A percentile compares a stretch with the other conserved stretches of the same genome.
Evolutionary conservation across 139 green algal species (phyloP).

Genomic region (Chlorella sp.): DNA sequence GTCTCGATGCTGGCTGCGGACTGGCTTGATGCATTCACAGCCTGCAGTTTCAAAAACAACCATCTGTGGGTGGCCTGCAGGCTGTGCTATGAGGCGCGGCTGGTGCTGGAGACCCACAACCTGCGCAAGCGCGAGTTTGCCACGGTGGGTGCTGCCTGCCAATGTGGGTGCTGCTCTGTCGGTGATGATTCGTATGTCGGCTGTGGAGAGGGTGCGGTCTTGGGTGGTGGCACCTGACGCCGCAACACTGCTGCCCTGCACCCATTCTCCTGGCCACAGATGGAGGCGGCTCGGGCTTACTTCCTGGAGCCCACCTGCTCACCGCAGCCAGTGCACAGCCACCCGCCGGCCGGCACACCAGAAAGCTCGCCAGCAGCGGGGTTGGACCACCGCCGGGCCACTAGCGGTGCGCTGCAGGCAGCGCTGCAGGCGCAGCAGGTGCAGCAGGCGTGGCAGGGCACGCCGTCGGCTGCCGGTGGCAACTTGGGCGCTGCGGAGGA

Average conservation of each 20-base stretch:
- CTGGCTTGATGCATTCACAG: no score
- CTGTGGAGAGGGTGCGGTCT: no score
- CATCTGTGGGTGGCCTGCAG: no score
- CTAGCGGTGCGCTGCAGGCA: slow-evolving; percentile 7
- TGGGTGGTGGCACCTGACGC: no score
- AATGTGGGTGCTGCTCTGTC: not conserved
- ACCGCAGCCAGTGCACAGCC: not conserved
- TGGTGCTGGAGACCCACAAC: slow-evolving; percentile 66
- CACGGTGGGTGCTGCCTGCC: slow-evolving; percentile 45
- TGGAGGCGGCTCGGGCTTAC: slow-evolving; percentile 23
- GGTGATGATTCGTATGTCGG: no score
- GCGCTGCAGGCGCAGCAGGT: slow-evolving; percentile 5
- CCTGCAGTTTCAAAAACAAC: no score
- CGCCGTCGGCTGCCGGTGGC: not conserved
- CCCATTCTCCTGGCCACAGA: not conserved
- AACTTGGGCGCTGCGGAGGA: not conserved
- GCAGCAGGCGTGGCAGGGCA: not conserved
- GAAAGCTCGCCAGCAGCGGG: not conserved
- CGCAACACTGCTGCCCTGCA: no score
- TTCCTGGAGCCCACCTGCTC: not conserved
- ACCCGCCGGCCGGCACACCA: not conserved
- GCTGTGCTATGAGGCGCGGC: slow-evolving; percentile 62
- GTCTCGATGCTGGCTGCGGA: no score
- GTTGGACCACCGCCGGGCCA: not conserved
- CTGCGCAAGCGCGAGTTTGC: slow-evolving; percentile 71